phyloP scores from a whole-genome alignment of 345 rosid species.

The Adansonia digitata region DNA sequence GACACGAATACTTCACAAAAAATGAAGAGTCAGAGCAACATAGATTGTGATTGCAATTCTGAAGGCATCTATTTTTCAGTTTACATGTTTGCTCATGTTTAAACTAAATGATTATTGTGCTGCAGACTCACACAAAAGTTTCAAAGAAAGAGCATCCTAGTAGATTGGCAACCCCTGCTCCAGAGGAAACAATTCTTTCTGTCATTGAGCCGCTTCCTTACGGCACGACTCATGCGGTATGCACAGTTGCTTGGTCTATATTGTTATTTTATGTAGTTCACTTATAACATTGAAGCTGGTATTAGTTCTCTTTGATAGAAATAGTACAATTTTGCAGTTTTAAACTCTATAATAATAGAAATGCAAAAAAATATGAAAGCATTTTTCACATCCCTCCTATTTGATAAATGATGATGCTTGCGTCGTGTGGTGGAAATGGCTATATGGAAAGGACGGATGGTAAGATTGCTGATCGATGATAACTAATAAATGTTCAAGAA shows the following conservation, averaged over 20 bases:
- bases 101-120: constrained; percentile 5
- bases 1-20: no score
- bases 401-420: neutral
- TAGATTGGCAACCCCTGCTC: constrained; percentile 27
- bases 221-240: constrained; percentile 66
- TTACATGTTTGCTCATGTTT: constrained; percentile 3
- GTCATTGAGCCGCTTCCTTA: constrained; percentile 56
- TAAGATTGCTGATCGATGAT: neutral
- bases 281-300: neutral
- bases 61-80: neutral
- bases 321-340: neutral
- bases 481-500: neutral
- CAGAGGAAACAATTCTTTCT: constrained; percentile 35
- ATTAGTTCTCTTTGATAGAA: neutral
- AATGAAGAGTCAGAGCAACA: no score
- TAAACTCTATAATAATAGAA: neutral
- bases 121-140: constrained; percentile 77
- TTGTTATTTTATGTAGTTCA: neutral
- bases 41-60: neutral
- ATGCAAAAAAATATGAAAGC: neutral
- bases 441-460: neutral
- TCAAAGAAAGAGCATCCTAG: constrained; percentile 35
- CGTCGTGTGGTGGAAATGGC: neutral
- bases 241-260: constrained; percentile 21
- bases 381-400: neutral